A percentile compares a stretch with the other conserved stretches of the same genome.
phyloP scores from a whole-genome alignment of 1,139 yeast species.

The Yamadazyma jaroonii region DNA sequence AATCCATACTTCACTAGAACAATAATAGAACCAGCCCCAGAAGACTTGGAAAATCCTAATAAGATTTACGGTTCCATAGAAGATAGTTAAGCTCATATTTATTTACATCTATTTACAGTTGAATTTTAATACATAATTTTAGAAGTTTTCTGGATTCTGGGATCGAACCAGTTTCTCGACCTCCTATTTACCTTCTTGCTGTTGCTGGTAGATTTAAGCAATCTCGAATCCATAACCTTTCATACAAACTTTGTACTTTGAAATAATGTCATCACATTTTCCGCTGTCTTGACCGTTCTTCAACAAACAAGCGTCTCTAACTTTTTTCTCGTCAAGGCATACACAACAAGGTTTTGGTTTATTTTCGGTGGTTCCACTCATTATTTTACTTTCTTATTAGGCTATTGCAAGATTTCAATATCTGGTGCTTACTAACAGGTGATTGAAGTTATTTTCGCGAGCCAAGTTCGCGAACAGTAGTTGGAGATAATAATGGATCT shows the following conservation, averaged over 20 bases:
- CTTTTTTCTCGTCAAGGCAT: constrained; percentile 79
- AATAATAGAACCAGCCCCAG: no score
- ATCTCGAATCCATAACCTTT: constrained; percentile 78
- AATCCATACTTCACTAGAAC: constrained; percentile 27
- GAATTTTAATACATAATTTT: no score
- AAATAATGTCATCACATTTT: constrained; percentile 71
- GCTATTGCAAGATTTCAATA: no score
- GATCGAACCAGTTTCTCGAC: no score
- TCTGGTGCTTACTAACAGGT: constrained; percentile 13
- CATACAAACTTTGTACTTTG: constrained; percentile 83
- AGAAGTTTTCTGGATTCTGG: no score
- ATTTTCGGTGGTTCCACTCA: constrained; percentile 13
- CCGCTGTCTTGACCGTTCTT: constrained; percentile 81
- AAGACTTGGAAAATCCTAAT: no score
- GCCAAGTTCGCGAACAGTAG: neutral
- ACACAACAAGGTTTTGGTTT: constrained; percentile 97
- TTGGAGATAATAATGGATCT: constrained; percentile 1
- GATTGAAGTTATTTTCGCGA: neutral
- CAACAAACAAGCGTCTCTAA: constrained; percentile 83
- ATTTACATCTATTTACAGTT: no score
- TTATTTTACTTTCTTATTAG: no score
- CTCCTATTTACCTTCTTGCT: no score
- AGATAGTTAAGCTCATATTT: no score
- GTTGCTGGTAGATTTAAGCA: constrained; percentile 9
- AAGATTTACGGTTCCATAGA: no score